Percentiles rank a stretch among this genome's conserved stretches.
Evolutionary conservation across 331 rosid genomes (phyloP).

Genomic region (Quercus tomentella): DNA sequence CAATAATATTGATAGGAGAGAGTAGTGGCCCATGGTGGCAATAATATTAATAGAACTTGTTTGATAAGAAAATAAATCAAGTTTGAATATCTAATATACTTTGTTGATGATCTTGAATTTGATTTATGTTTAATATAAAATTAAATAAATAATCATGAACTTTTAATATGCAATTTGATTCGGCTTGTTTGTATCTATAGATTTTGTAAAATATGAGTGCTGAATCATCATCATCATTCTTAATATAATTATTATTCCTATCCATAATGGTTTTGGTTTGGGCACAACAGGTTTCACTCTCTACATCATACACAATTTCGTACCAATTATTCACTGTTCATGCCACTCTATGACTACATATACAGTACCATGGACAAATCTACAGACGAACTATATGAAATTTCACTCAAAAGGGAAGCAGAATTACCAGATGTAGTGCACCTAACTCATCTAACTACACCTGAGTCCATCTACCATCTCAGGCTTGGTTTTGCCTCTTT

Average conservation of each 20-base stretch:
- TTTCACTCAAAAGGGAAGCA: constrained; percentile 31
- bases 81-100: too few relatives aligned
- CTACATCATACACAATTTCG: constrained; percentile 81
- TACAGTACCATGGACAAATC: constrained; percentile 56
- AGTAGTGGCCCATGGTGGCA: too few relatives aligned
- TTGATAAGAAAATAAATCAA: too few relatives aligned
- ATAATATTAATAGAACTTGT: too few relatives aligned
- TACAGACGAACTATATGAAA: constrained; percentile 33
- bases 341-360: constrained; percentile 71
- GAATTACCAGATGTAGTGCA: constrained; percentile 55
- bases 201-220: too few relatives aligned
- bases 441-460: constrained; percentile 58
- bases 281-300: constrained; percentile 53
- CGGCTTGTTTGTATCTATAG: too few relatives aligned
- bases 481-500: constrained; percentile 49
- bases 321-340: constrained; percentile 63
- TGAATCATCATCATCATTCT: background rate
- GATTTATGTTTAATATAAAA: background rate
- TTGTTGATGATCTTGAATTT: too few relatives aligned
- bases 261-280: too few relatives aligned
- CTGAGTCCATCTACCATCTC: constrained; percentile 57
- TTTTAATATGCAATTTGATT: too few relatives aligned
- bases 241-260: too few relatives aligned
- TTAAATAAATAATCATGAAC: background rate
- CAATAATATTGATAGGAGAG: too few relatives aligned